Evolutionary conservation across 768 basidiomycete genomes (phyloP).

Genomic region (Clitopilus passeckerianus): DNA sequence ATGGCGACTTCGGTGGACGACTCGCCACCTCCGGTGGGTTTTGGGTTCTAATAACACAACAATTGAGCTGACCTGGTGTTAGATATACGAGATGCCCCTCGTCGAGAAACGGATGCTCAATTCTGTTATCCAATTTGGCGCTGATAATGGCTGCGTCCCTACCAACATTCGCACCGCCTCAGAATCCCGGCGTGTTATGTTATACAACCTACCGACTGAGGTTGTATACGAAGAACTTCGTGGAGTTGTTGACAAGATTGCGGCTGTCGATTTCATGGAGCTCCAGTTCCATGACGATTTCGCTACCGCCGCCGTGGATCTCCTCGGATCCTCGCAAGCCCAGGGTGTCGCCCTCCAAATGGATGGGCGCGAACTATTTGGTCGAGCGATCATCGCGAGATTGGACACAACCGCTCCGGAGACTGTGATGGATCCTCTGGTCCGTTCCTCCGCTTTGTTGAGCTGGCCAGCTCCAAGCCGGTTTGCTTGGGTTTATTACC

Average conservation of each 20-base stretch:
- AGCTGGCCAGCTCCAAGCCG: conserved; percentile 39
- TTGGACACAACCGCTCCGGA: conserved; percentile 18
- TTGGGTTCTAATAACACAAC: not conserved
- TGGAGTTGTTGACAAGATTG: conserved; percentile 19
- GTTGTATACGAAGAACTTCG: conserved; percentile 17
- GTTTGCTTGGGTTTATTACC: conserved; percentile 43
- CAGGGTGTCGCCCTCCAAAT: conserved; percentile 26
- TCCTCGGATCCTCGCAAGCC: conserved; percentile 22
- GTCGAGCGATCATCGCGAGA: conserved; percentile 20
- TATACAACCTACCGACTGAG: conserved; percentile 35
- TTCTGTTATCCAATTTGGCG: conserved; percentile 25
- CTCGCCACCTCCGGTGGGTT: not conserved
- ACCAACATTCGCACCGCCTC: conserved; percentile 27
- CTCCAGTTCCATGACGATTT: conserved; percentile 15
- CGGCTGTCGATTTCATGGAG: conserved; percentile 17
- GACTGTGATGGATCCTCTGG: conserved; percentile 5
- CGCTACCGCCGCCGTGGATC: conserved; percentile 20
- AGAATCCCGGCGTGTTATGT: conserved; percentile 25
- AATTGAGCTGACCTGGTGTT: not conserved
- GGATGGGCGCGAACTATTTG: conserved; percentile 19
- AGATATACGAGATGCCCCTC: conserved; percentile 1
- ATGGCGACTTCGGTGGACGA: not conserved
- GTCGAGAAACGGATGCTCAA: conserved; percentile 16
- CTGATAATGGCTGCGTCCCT: conserved; percentile 23
- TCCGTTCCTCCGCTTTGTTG: conserved; percentile 30